Percentiles rank a stretch among this genome's conserved stretches.
phyloP scores from a whole-genome alignment of 805 yeast species.

The Lipomyces sp. region DNA sequence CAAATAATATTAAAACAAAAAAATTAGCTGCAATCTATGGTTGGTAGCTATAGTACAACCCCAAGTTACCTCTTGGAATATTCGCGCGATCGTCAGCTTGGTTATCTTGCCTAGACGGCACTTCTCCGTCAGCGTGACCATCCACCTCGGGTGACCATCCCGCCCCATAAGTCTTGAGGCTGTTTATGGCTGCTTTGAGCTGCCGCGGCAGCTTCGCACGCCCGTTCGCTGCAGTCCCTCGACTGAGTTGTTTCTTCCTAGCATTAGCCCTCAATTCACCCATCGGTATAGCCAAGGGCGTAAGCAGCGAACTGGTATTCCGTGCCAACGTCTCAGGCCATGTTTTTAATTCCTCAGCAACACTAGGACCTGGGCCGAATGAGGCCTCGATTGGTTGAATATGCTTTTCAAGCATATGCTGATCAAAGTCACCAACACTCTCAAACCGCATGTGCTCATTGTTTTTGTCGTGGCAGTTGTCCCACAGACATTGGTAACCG shows the following conservation, averaged over 20 bases:
- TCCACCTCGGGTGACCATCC: slow-evolving; percentile 26
- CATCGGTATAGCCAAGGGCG: slow-evolving; percentile 23
- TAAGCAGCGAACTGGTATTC: neutral
- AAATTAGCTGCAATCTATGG: neutral
- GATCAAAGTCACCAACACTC: neutral
- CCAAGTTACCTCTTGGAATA: neutral
- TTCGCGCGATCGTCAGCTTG: neutral
- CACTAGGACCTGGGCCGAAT: slow-evolving; percentile 18
- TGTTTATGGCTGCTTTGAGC: slow-evolving; percentile 3
- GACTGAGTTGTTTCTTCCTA: slow-evolving; percentile 3
- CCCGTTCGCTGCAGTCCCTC: neutral
- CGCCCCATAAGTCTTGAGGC: slow-evolving; percentile 15
- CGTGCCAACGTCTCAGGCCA: neutral
- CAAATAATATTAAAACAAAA: neutral
- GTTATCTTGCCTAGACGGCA: neutral
- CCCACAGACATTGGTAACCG: slow-evolving; percentile 11
- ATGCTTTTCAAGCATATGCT: slow-evolving; percentile 17
- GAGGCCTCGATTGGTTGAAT: slow-evolving; percentile 4
- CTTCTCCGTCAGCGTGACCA: slow-evolving; percentile 1
- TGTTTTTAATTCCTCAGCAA: neutral
- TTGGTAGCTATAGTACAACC: slow-evolving; percentile 8
- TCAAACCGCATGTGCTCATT: slow-evolving; percentile 10
- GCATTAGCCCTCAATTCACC: slow-evolving; percentile 7
- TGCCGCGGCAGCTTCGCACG: slow-evolving; percentile 5
- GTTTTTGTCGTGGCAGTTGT: neutral